Percentiles rank a stretch among this genome's conserved stretches.
phyloP scores from a whole-genome alignment of 2,329 filamentous ascomycete species.

The Ceratocystis diversiconidia region DNA sequence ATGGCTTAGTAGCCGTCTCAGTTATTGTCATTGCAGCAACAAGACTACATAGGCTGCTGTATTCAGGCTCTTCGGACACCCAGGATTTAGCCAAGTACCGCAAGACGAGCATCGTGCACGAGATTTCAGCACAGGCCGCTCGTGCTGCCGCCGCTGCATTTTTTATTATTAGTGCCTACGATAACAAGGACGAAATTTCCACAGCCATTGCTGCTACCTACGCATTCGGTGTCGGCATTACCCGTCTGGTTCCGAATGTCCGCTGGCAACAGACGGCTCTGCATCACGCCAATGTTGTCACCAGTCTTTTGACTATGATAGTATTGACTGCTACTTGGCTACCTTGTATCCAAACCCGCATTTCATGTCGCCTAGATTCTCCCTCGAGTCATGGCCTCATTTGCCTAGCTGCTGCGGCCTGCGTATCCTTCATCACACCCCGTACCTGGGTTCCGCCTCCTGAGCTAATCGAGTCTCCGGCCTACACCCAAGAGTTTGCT shows the following conservation, averaged over 20 bases:
- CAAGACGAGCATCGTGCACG: constrained; percentile 23
- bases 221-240: constrained; percentile 30
- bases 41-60: neutral
- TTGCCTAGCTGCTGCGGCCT: constrained; percentile 25
- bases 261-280: constrained; percentile 23
- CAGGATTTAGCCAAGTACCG: constrained; percentile 12
- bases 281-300: constrained; percentile 36
- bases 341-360: constrained; percentile 30
- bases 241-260: constrained; percentile 32
- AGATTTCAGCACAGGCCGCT: constrained; percentile 30
- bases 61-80: neutral
- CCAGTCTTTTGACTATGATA: constrained; percentile 27
- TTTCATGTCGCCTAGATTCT: constrained; percentile 22
- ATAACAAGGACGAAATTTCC: constrained; percentile 26
- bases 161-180: constrained; percentile 26
- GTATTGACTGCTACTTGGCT: constrained; percentile 28
- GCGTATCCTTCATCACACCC: constrained; percentile 33
- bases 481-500: constrained; percentile 8
- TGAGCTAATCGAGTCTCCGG: constrained; percentile 13
- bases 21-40: constrained; percentile 1
- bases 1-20: constrained; percentile 9
- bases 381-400: constrained; percentile 19
- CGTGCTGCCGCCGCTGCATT: constrained; percentile 30
- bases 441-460: constrained; percentile 36
- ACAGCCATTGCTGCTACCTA: constrained; percentile 29